Conservation (phyloP, 345 rosid genomes). For the Populus pruinosa region DNA sequence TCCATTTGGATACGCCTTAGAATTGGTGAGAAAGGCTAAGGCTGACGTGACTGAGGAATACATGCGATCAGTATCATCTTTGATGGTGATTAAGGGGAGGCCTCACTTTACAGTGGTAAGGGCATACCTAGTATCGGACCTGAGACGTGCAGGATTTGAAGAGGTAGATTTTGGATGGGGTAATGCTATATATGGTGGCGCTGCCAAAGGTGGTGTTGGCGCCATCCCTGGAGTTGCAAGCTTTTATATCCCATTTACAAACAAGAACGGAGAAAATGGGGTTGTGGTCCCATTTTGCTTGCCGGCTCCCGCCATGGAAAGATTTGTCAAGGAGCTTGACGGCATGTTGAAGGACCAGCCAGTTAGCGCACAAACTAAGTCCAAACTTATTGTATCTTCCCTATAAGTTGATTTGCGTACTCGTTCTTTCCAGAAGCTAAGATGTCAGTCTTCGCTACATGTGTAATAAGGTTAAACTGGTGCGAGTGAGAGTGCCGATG, state of each 20-base stretch:
- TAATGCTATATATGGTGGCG: slow-evolving; percentile 17
- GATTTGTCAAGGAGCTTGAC: slow-evolving; percentile 10
- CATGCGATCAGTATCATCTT: slow-evolving; percentile 14
- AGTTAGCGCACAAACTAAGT: background rate
- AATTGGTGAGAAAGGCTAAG: slow-evolving; percentile 28
- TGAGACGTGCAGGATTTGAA: background rate
- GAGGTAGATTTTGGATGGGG: slow-evolving; percentile 34
- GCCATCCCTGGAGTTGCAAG: background rate
- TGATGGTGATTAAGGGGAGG: slow-evolving; percentile 17
- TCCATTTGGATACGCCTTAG: slow-evolving; percentile 36
- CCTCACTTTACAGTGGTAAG: background rate
- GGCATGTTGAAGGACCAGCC: background rate
- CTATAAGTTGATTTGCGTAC: background rate
- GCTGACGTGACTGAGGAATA: slow-evolving; percentile 23
- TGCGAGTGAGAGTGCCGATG: too few relatives aligned
- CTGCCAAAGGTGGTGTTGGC: slow-evolving; percentile 9
- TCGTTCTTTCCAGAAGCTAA: too few relatives aligned
- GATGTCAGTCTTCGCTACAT: too few relatives aligned
- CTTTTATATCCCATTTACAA: background rate
- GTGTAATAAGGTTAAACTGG: too few relatives aligned
- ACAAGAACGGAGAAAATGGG: slow-evolving; percentile 21
- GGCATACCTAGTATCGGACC: slow-evolving; percentile 1
- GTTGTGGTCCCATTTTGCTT: slow-evolving; percentile 15
- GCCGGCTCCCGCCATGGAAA: slow-evolving; percentile 20
- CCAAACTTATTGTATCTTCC: background rate